A percentile compares a stretch with the other conserved stretches of the same genome.
These are phyloP conservation scores for Ichthyophonus hoferi DNA, from an alignment of 208 protist species.

Conservation along the genomic window DNA sequence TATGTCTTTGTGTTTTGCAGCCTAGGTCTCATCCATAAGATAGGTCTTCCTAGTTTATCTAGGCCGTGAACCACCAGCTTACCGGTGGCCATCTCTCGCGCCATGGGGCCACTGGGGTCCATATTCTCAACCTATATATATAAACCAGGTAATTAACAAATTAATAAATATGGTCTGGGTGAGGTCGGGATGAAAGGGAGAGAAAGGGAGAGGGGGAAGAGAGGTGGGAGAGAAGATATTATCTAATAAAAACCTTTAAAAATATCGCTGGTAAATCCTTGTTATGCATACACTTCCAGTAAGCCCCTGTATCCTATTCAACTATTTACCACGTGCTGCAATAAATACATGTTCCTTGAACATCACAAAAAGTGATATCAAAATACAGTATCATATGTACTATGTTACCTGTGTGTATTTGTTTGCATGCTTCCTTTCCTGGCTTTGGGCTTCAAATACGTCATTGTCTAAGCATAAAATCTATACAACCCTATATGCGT, in stretches of 20 bases:
- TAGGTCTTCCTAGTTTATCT: conserved; percentile 8
- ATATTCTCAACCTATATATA: not conserved
- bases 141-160: not conserved
- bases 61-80: conserved; percentile 30
- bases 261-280: too few relatives aligned
- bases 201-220: not conserved
- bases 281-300: too few relatives aligned
- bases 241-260: not conserved
- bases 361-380: not conserved
- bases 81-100: conserved; percentile 6
- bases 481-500: not conserved
- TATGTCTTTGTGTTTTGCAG: conserved; percentile 39
- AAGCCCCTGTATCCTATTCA: not conserved
- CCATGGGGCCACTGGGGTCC: not conserved
- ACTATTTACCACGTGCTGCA: not conserved
- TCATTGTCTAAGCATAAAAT: not conserved
- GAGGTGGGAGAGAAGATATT: not conserved
- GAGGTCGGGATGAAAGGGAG: not conserved
- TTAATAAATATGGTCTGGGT: not conserved
- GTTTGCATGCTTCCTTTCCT: not conserved
- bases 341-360: not conserved
- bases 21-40: conserved; percentile 30
- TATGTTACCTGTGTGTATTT: not conserved
- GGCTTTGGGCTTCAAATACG: not conserved
- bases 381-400: not conserved